Conservation (phyloP, 129 eudicot species). For the Escallonia rubra region DNA sequence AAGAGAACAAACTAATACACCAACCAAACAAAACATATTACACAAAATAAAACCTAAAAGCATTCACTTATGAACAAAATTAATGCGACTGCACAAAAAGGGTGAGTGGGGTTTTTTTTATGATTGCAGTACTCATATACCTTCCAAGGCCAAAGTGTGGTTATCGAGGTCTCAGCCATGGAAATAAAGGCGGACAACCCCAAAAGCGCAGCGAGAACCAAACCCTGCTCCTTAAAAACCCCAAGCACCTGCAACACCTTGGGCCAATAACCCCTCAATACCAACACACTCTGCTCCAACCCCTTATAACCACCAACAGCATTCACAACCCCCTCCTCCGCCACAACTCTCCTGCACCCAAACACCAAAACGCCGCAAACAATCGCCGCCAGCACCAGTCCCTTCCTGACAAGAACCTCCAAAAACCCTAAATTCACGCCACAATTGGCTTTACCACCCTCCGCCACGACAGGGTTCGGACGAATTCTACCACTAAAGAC, state of each 20-base stretch:
- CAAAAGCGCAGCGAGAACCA: slow-evolving; percentile 66
- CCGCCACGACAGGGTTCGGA: no score
- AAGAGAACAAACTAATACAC: no score
- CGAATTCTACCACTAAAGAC: no score
- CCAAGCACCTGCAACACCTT: slow-evolving; percentile 61
- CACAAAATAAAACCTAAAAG: no score
- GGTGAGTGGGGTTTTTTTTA: no score
- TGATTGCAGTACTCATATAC: slow-evolving; percentile 19
- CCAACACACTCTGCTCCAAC: slow-evolving; percentile 50
- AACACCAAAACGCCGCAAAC: slow-evolving; percentile 51
- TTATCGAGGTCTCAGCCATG: slow-evolving; percentile 96
- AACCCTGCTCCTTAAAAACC: slow-evolving; percentile 80
- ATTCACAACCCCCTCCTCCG: slow-evolving; percentile 52
- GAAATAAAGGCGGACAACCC: slow-evolving; percentile 92
- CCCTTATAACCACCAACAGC: slow-evolving; percentile 20
- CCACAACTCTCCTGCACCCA: slow-evolving; percentile 48
- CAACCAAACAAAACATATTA: no score
- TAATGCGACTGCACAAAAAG: no score
- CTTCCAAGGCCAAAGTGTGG: slow-evolving; percentile 99
- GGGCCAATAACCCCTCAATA: slow-evolving; percentile 54
- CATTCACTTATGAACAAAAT: no score
- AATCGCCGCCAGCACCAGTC: slow-evolving; percentile 48
- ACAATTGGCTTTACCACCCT: no score
- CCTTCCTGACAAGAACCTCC: slow-evolving; percentile 35
- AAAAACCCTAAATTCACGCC: slow-evolving; percentile 14